Evolutionary conservation across 1,284 basidiomycete genomes (phyloP), one percentile per base, ranked within the genome.

Genomic region (Ustilago crameri): DNA sequence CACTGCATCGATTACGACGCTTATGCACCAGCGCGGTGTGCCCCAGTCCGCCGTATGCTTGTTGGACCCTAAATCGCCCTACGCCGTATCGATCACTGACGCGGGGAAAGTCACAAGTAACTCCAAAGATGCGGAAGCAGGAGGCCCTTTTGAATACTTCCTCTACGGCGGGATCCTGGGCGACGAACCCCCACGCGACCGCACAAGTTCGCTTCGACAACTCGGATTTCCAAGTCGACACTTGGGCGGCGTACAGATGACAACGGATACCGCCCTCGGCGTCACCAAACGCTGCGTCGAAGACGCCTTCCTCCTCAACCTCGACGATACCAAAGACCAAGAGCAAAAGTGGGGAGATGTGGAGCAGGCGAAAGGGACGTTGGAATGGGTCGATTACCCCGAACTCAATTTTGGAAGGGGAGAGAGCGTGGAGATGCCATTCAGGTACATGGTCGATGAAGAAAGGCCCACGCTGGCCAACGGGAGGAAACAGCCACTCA

Each of bases 231-330:
- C 93, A 0, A 88, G 61, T 0, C 53, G 80, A 8, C 78, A 82
- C 40, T 57, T 82, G n/a, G 82, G 81, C 34, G 55, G 69, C 1
- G 86, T 93, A 1, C 96, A 98, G 84, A 98, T 98, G 95, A 98
- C 95, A 24, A 98, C 95, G 0, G 95, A 98, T 83, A 98, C 95
- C 1, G 95, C 95, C 0, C 86, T 98, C 0, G 93, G 91, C 9
- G 95, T 98, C 7, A 94, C 93, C 0, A 97, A 95, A 82, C 84
- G 88, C 2, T 91, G 96, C 15, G 90, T 95, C 0, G 86, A 91
- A 65, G 93, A 96, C 50, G 66, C 22, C 0, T 51, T 48, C n/a
- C 43, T 63, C 2, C 53, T 75, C 15, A 23, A 18, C 0, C 45
- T 75, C 3, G 30, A 52, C n/a, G 68, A 72, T 38, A 72, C 61